Conservation (phyloP, 257 asterid species). For the Nicotiana sylvestris region DNA sequence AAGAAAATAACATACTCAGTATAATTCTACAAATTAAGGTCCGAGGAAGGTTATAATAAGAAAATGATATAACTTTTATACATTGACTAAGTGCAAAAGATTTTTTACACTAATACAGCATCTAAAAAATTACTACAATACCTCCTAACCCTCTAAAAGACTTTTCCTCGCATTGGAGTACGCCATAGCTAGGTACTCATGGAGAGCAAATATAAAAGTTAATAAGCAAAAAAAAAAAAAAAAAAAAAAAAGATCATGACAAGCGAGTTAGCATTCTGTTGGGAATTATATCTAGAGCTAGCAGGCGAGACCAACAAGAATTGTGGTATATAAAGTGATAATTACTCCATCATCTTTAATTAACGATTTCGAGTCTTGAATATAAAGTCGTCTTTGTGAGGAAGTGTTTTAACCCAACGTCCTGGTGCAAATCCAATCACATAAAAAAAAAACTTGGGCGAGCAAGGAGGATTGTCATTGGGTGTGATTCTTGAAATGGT, state of each 20-base stretch:
- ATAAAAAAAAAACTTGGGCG: too few species aligned
- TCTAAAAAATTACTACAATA: background rate
- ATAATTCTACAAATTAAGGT: too few species aligned
- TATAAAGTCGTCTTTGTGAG: too few species aligned
- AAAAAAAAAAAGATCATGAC: too few species aligned
- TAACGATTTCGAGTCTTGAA: too few species aligned
- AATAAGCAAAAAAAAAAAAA: background rate
- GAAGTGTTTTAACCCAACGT: too few species aligned
- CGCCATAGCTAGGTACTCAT: background rate
- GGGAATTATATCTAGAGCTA: too few species aligned
- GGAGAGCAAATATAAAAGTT: background rate
- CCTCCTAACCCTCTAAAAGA: background rate
- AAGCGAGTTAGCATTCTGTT: too few species aligned
- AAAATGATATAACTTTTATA: background rate
- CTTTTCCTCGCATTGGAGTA: background rate
- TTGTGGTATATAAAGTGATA: too few species aligned
- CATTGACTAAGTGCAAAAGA: background rate
- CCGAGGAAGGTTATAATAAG: background rate
- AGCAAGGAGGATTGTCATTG: background rate
- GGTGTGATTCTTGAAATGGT: conserved; percentile 30
- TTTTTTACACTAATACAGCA: background rate
- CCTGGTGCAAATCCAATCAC: too few species aligned
- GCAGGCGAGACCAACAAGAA: too few species aligned
- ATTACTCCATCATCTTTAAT: too few species aligned
- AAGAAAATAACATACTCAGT: background rate